Evolutionary conservation across 1,284 basidiomycete genomes (phyloP), one percentile per base, ranked within the genome.

Genomic region (Moesziomyces parantarcticus): DNA sequence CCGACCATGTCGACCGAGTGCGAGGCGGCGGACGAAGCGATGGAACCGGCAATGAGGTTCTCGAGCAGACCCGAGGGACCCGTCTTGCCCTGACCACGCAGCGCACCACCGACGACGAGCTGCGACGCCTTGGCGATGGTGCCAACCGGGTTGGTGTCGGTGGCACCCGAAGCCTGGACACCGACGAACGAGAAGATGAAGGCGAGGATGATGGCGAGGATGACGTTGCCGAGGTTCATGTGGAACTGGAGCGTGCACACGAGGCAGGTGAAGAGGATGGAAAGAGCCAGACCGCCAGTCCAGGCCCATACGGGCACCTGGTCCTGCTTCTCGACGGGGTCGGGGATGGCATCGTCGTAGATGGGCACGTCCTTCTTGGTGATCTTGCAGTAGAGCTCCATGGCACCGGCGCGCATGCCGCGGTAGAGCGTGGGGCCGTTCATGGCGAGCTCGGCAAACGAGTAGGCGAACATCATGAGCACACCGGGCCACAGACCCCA

Each of bases 401-500:
- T 54, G 36, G 57, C 61, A 39, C 54, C 78, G 53, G 78, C 73
- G 34, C 79, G 64, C 46, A 80, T 50, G 65, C 81, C 77, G 52
- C 62, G 68, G 62, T 78, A 75, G 68, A 84, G 72, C 59, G 79
- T 73, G 43, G 78, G 68, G 26, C 75, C 79, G 77, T 82, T 80
- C 58, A 79, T 77, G 49, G 56, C 68, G 41, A 84, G 55, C 72
- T 84, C 83, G 42, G 78, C 78, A 54, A 84, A 83, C 50, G 82
- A 82, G 64, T 80, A 80, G 53, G 81, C 76, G 49, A 85, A 71
- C 83, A 85, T 84, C 77, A 85, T 80, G n/a, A 85, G 67, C 22
- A 90, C 88, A 76, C 89, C 90, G 39, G 89, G 89, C 89, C 89
- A 91, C 41, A 91, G 85, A 32, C 90, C 85, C 89, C 89, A 90